phyloP scores from a whole-genome alignment of 176 grass and related monocot genomes.

The Avena insularis region DNA sequence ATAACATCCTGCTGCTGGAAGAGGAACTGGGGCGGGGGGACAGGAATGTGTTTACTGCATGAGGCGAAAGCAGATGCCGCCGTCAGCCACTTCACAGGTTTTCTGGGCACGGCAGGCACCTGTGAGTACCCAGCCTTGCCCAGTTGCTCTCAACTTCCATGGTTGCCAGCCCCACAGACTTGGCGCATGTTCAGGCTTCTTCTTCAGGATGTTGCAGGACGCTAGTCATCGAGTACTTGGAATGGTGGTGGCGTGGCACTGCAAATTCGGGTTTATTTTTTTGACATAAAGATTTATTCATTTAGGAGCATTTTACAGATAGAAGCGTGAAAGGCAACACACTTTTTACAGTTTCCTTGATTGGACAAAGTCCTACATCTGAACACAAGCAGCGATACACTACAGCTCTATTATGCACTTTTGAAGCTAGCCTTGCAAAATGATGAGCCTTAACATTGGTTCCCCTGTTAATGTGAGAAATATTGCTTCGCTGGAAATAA shows the following conservation, averaged over 20 bases:
- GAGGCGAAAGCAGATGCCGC: not conserved
- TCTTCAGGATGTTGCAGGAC: not conserved
- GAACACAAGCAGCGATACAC: no score
- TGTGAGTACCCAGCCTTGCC: not conserved
- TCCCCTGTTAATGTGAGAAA: no score
- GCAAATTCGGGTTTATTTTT: not conserved
- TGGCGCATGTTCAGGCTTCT: not conserved
- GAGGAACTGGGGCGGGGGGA: no score
- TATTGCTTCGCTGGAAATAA: no score
- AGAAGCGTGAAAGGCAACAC: no score
- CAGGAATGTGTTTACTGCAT: not conserved
- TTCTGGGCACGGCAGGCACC: not conserved
- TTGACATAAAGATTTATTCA: no score
- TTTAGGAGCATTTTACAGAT: no score
- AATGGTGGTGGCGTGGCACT: slow-evolving; percentile 18
- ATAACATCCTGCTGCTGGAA: no score
- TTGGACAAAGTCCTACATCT: no score
- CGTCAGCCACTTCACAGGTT: not conserved
- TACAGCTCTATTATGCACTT: not conserved
- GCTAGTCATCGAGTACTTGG: not conserved
- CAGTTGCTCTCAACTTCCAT: not conserved
- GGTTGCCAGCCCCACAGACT: not conserved
- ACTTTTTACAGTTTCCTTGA: no score
- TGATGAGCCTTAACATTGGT: not conserved
- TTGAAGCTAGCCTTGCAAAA: not conserved